These are phyloP conservation scores for Sequoia sempervirens DNA, from an alignment of 75 land plant genomes.

Conservation along the genomic window DNA sequence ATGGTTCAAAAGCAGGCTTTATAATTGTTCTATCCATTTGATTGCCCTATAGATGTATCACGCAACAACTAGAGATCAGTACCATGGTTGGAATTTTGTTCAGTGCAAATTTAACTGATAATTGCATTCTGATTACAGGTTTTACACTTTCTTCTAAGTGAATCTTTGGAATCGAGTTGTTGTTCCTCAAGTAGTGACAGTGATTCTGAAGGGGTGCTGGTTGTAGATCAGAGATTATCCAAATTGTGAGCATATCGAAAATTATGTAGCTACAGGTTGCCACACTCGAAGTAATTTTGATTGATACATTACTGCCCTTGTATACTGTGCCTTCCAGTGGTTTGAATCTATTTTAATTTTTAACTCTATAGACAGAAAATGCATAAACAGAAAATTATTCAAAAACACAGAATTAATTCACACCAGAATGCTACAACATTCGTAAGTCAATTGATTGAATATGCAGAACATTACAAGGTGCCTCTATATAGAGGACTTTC, in stretches of 20 bases:
- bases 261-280: neutral
- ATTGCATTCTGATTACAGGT: constrained; percentile 24
- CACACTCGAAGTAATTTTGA: no score
- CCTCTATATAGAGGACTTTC: no score
- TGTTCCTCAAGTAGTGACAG: constrained; percentile 48
- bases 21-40: neutral
- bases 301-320: no score
- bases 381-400: no score
- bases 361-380: no score
- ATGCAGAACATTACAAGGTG: no score
- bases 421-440: no score
- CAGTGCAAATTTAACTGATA: neutral
- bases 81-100: neutral
- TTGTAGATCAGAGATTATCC: constrained; percentile 6
- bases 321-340: no score
- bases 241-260: constrained; percentile 48
- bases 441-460: no score
- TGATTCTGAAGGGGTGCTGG: constrained; percentile 35
- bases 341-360: no score
- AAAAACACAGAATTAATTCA: no score
- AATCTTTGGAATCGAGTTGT: neutral
- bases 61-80: neutral
- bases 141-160: constrained; percentile 35
- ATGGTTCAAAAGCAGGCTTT: neutral
- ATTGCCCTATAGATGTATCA: no score